Evolutionary conservation across 2,329 filamentous ascomycete species (phyloP).

Genomic region (Colletotrichum magnum): DNA sequence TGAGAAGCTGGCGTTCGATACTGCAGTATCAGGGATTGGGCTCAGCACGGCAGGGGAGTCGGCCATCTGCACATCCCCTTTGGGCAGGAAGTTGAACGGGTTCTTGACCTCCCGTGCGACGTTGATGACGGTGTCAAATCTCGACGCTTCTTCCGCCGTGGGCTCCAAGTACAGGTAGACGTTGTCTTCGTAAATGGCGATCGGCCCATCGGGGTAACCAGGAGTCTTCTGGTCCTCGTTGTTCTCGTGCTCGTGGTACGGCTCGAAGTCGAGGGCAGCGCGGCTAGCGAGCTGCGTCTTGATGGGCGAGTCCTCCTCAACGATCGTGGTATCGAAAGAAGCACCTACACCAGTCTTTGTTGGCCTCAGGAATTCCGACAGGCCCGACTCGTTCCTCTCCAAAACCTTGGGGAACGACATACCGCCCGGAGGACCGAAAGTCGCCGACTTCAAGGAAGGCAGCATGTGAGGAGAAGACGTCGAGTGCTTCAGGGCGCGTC

Average conservation of each 20-base stretch:
- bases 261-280: constrained; percentile 70
- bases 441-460: constrained; percentile 69
- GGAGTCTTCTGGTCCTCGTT: constrained; percentile 86
- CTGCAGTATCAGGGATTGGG: constrained; percentile 68
- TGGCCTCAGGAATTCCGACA: constrained; percentile 71
- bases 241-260: constrained; percentile 76
- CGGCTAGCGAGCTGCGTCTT: constrained; percentile 74
- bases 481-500: constrained; percentile 76
- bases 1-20: constrained; percentile 69
- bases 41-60: constrained; percentile 57
- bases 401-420: constrained; percentile 75
- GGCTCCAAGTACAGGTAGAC: constrained; percentile 87
- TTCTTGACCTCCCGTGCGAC: constrained; percentile 87
- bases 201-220: constrained; percentile 85
- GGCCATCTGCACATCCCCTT: constrained; percentile 47
- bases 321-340: constrained; percentile 60
- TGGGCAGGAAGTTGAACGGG: constrained; percentile 69
- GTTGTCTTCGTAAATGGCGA: constrained; percentile 84
- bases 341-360: constrained; percentile 58
- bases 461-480: constrained; percentile 78
- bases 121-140: constrained; percentile 88
- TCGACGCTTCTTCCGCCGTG: constrained; percentile 80
- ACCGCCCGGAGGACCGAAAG: constrained; percentile 72
- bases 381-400: constrained; percentile 71
- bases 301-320: constrained; percentile 72